Evolutionary conservation across 2,329 filamentous ascomycete genomes (phyloP), one percentile per base, ranked within the genome.

Genomic region (Colletotrichum eleusines): DNA sequence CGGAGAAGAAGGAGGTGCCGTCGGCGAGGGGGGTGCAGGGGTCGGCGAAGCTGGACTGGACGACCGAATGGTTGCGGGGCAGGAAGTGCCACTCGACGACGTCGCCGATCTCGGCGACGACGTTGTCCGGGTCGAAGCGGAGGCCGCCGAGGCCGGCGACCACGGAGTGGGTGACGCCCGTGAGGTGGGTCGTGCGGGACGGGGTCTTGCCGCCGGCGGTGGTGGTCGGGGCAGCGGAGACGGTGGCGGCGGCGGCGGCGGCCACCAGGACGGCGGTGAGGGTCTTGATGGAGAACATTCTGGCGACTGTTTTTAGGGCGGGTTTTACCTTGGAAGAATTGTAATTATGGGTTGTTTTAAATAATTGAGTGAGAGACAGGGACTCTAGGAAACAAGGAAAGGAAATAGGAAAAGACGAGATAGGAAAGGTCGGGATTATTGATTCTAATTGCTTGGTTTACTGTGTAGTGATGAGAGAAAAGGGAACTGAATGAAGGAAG

Each of bases 61-160:
- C 81, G 51, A 89, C 80, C 23, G 82, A 83, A 82, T 88, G 87
- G 79, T 85, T 87, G 69, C 74, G 76, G 11, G 86, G 83, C 72
- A 83, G 84, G 81, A 85, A 89, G 75, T 86, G 84, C 80, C 84
- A 89, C 79, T 89, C 86, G 68, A 89, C 76, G 5, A 85, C 73
- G 71, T 87, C 85, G 69, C 86, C 87, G 9, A 83, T 68, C 14
- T 80, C 77, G 23, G 87, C 87, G 3, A 81, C 82, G 50, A 88
- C 79, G 73, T 82, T 84, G 72, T 84, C 80, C 1, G 88, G 88
- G 59, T 83, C 80, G 77, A 89, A 89, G 59, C 76, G 76, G 40
- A 88, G 81, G n/a, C 82, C 82, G 33, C 78, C 80, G 5, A 79
- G 80, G 67, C 84, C 84, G 63, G 81, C 84, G n/a, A 82, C 80